phyloP scores from a whole-genome alignment of 257 asterid species.

The Pogostemon cablin region DNA sequence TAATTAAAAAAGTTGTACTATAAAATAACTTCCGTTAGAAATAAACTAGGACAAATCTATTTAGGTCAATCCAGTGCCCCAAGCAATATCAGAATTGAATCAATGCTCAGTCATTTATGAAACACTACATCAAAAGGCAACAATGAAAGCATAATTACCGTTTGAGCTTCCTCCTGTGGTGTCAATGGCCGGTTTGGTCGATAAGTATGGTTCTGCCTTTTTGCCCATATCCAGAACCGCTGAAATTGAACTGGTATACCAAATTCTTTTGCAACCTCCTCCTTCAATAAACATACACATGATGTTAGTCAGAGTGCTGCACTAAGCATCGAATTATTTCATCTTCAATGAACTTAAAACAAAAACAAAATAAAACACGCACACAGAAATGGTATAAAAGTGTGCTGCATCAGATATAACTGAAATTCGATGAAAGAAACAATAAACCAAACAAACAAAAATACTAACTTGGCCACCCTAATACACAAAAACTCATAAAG shows the following conservation, averaged over 20 bases:
- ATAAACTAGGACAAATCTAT: too few relatives aligned
- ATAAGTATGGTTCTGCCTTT: constrained; percentile 91
- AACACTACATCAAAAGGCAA: constrained; percentile 6
- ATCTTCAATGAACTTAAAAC: constrained; percentile 13
- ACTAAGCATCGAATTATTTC: background rate
- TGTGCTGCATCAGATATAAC: constrained; percentile 8
- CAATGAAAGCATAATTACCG: constrained; percentile 46
- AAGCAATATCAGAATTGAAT: constrained; percentile 26
- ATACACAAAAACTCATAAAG: constrained; percentile 14
- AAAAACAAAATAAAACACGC: background rate
- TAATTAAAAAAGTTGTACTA: background rate
- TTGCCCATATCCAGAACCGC: constrained; percentile 99
- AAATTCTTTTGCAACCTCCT: constrained; percentile 90
- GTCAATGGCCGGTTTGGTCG: constrained; percentile 96
- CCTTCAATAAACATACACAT: constrained; percentile 52
- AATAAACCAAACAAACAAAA: background rate
- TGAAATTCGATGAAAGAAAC: constrained; percentile 18
- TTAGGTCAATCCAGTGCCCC: background rate
- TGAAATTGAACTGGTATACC: constrained; percentile 87
- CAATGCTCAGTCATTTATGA: background rate
- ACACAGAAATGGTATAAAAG: constrained; percentile 3
- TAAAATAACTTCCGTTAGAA: background rate
- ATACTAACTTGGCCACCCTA: background rate
- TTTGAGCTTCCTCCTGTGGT: constrained; percentile 84
- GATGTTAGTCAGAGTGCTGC: constrained; percentile 25